Evolutionary conservation across 1,284 basidiomycete species (phyloP).

Genomic region (Hypsizygus ulmarius): DNA sequence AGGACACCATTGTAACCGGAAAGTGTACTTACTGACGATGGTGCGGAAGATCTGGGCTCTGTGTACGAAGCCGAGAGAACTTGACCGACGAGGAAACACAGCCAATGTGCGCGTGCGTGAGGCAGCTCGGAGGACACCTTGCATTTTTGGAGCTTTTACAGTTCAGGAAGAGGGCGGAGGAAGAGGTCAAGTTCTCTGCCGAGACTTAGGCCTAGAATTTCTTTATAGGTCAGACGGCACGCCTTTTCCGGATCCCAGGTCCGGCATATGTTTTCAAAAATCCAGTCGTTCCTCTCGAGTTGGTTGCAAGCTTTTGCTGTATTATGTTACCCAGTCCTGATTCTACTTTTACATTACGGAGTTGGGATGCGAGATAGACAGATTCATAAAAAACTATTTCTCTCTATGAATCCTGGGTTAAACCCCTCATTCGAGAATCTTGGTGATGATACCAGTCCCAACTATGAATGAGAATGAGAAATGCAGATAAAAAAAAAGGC

Average conservation of each 20-base stretch:
- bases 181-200: not conserved
- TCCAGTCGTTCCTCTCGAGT: no score
- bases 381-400: not conserved
- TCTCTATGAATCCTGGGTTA: not conserved
- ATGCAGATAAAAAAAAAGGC: constrained; percentile 3
- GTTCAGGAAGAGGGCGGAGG: constrained; percentile 6
- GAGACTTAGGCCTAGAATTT: not conserved
- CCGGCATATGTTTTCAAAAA: not conserved
- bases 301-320: not conserved
- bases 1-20: constrained; percentile 1
- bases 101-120: constrained; percentile 25
- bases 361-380: constrained; percentile 11
- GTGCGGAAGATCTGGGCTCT: constrained; percentile 33
- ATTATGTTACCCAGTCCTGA: constrained; percentile 11
- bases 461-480: constrained; percentile 42
- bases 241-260: constrained; percentile 1
- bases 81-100: constrained; percentile 11
- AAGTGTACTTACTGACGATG: constrained; percentile 44
- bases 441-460: constrained; percentile 89
- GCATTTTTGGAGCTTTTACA: constrained; percentile 28
- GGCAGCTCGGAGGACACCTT: constrained; percentile 35
- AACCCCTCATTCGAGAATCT: constrained; percentile 54
- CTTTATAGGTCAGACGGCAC: constrained; percentile 11
- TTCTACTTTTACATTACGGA: constrained; percentile 18
- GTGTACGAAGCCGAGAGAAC: constrained; percentile 13